Conservation (phyloP, 257 asterid genomes). For the Coffea canephora region DNA sequence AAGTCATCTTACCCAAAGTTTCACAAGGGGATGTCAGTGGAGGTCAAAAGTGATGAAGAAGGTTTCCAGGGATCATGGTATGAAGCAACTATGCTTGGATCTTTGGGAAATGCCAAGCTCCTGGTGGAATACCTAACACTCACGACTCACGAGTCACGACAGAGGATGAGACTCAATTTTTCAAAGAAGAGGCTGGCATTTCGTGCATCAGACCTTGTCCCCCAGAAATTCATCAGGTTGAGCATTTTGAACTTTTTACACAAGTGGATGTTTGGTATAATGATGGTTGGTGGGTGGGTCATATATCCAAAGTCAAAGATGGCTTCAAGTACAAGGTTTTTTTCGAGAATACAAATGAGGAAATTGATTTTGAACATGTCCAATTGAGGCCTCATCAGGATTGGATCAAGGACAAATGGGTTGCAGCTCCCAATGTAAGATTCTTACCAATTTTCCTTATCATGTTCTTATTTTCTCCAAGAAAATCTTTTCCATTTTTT, state of each 20-base stretch:
- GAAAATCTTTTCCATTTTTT: not conserved
- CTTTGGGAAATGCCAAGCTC: slow-evolving; percentile 26
- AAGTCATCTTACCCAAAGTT: slow-evolving; percentile 23
- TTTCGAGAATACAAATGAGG: slow-evolving; percentile 31
- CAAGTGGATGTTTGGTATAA: slow-evolving; percentile 54
- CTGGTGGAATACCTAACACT: slow-evolving; percentile 48
- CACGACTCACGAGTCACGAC: not conserved
- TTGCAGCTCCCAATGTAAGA: not conserved
- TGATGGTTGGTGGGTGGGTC: slow-evolving; percentile 62
- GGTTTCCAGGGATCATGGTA: slow-evolving; percentile 47
- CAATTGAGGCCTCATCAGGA: slow-evolving; percentile 57
- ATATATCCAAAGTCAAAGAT: slow-evolving; percentile 27
- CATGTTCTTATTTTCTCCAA: not conserved
- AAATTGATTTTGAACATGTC: slow-evolving; percentile 32
- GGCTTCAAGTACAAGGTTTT: slow-evolving; percentile 30
- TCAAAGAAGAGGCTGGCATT: not conserved
- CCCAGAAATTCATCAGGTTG: not conserved
- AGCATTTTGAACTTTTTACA: not conserved
- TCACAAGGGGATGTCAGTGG: slow-evolving; percentile 46
- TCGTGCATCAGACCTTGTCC: not conserved
- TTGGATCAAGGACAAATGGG: slow-evolving; percentile 20
- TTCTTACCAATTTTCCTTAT: not conserved
- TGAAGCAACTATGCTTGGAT: slow-evolving; percentile 36
- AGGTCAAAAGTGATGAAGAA: slow-evolving; percentile 36
- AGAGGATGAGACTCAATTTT: not conserved